phyloP scores from a whole-genome alignment of 139 green algal species.

The Mesotaenium endlicherianum region DNA sequence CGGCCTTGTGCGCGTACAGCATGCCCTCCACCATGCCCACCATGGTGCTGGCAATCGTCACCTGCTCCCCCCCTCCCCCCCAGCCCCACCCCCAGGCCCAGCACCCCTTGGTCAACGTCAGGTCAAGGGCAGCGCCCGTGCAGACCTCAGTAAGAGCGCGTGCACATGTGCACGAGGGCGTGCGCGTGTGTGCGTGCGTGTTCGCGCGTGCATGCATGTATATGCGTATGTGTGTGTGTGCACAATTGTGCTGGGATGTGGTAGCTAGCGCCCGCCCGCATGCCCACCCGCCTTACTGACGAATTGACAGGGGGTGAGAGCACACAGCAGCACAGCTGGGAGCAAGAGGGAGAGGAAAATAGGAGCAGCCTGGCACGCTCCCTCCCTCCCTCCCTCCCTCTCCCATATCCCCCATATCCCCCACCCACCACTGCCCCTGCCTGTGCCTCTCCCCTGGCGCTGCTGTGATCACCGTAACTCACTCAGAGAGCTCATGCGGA shows the following conservation, averaged over 20 bases:
- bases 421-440: background rate
- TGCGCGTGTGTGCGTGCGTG: no score
- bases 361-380: background rate
- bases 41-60: slow-evolving; percentile 49
- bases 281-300: no score
- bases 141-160: no score
- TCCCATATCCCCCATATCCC: background rate
- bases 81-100: no score
- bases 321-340: background rate
- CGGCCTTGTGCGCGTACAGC: slow-evolving; percentile 45
- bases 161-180: no score
- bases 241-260: no score
- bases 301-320: background rate
- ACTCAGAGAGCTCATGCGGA: background rate
- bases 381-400: background rate
- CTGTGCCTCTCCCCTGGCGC: background rate
- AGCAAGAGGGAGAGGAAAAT: background rate
- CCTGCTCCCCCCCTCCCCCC: no score
- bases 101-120: no score
- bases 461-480: background rate
- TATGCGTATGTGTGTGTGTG: no score
- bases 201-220: no score
- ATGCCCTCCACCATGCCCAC: slow-evolving; percentile 48
- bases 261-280: no score
- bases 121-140: no score